Conservation (phyloP, 805 yeast genomes). For the Candida suzukii region DNA sequence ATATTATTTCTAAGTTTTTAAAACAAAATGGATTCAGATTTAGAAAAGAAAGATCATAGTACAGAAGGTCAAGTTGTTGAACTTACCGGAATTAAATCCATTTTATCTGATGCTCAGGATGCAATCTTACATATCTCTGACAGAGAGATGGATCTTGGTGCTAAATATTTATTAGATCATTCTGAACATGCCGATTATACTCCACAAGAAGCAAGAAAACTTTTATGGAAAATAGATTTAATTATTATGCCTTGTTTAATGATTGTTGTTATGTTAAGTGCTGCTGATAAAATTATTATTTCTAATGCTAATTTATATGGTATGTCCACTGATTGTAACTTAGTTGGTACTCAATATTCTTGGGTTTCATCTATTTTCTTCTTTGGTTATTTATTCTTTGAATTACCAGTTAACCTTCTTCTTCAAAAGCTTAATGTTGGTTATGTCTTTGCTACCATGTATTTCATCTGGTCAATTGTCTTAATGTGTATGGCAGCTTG, state of each 20-base stretch:
- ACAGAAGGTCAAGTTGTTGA: neutral
- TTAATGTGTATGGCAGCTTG: constrained; percentile 40
- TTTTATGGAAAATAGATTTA: constrained; percentile 35
- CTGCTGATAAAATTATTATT: constrained; percentile 48
- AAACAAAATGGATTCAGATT: too few relatives aligned
- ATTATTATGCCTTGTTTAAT: constrained; percentile 42
- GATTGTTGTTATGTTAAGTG: constrained; percentile 42
- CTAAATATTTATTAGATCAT: constrained; percentile 14
- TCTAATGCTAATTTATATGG: constrained; percentile 52
- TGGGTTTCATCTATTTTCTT: constrained; percentile 27
- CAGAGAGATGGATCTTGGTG: constrained; percentile 16
- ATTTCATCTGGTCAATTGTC: constrained; percentile 55
- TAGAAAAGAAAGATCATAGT: neutral
- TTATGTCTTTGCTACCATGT: constrained; percentile 36
- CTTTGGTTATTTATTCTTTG: constrained; percentile 51
- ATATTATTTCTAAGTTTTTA: too few relatives aligned
- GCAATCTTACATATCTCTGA: constrained; percentile 2
- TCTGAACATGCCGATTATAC: constrained; percentile 18
- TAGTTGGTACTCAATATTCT: constrained; percentile 32
- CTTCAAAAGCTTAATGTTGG: constrained; percentile 52
- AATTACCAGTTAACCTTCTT: constrained; percentile 22
- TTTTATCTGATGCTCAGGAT: neutral
- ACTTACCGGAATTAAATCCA: neutral
- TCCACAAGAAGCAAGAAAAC: constrained; percentile 3
- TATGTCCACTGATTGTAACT: constrained; percentile 36